phyloP scores from a whole-genome alignment of 768 basidiomycete species.

The Rhizopogon sp. region DNA sequence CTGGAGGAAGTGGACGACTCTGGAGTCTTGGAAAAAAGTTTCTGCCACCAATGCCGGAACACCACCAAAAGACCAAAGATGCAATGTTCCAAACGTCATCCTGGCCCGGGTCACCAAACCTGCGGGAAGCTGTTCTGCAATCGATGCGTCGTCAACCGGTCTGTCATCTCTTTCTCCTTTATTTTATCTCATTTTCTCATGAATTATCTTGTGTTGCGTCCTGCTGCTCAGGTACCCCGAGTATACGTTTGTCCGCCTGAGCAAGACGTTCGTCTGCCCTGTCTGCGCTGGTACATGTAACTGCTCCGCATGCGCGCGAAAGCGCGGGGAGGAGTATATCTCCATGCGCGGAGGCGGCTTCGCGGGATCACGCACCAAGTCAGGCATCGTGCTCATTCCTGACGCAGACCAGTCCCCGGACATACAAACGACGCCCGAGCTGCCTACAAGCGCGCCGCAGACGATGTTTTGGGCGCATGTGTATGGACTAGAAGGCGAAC shows the following conservation, averaged over 20 bases:
- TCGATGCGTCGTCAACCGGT: slow-evolving; percentile 31
- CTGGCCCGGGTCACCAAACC: slow-evolving; percentile 1
- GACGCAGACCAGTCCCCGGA: slow-evolving; percentile 3
- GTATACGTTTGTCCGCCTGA: slow-evolving; percentile 28
- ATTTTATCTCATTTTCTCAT: slow-evolving; percentile 2
- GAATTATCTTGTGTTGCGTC: background rate
- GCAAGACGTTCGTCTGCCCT: slow-evolving; percentile 37
- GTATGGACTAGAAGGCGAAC: slow-evolving; percentile 24
- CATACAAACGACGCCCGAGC: slow-evolving; percentile 1
- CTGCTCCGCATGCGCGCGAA: slow-evolving; percentile 40
- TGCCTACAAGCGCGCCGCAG: background rate
- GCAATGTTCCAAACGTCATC: slow-evolving; percentile 23
- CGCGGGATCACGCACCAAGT: slow-evolving; percentile 15
- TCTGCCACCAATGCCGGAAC: slow-evolving; percentile 32
- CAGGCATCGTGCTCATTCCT: slow-evolving; percentile 20
- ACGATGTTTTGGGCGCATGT: slow-evolving; percentile 31
- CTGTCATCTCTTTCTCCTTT: slow-evolving; percentile 1
- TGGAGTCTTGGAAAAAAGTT: slow-evolving; percentile 8
- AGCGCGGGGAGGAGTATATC: slow-evolving; percentile 44
- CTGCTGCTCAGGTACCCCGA: slow-evolving; percentile 31
- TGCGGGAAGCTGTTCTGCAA: slow-evolving; percentile 33
- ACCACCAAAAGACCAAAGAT: slow-evolving; percentile 26
- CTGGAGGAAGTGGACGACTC: background rate
- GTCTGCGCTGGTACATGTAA: slow-evolving; percentile 41
- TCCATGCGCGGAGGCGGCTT: slow-evolving; percentile 22